These are phyloP conservation scores for Globisporangium okanoganense DNA, from an alignment of 352 stramenopile species.

Conservation along the genomic window DNA sequence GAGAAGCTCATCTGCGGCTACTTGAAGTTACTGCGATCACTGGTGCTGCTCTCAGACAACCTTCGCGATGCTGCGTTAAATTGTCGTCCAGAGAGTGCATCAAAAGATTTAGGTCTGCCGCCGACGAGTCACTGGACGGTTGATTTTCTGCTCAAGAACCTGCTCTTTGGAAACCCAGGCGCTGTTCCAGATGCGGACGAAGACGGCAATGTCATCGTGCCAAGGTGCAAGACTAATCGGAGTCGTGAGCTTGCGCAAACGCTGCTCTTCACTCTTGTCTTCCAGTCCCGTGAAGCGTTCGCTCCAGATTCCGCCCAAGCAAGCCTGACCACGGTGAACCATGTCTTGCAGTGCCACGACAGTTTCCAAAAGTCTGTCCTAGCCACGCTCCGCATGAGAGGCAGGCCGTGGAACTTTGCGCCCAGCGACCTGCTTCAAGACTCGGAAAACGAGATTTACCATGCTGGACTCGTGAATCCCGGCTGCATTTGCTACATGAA, in stretches of 20 bases:
- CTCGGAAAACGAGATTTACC: conserved; percentile 14
- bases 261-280: conserved; percentile 7
- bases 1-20: conserved; percentile 4
- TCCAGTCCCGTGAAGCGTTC: background rate
- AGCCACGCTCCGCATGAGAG: conserved; percentile 23
- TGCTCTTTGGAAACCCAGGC: conserved; percentile 10
- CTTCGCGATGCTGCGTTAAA: background rate
- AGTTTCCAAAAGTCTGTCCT: conserved; percentile 27
- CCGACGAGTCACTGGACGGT: conserved; percentile 7
- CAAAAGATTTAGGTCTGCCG: background rate
- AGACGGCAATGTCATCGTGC: background rate
- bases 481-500: conserved; percentile 99
- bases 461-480: conserved; percentile 94
- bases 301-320: background rate
- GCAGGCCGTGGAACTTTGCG: conserved; percentile 58
- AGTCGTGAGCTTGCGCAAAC: conserved; percentile 10
- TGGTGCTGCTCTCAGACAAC: conserved; percentile 8
- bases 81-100: background rate
- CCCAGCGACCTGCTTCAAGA: conserved; percentile 45
- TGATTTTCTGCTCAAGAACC: conserved; percentile 15
- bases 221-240: conserved; percentile 7
- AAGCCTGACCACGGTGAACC: background rate
- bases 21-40: conserved; percentile 3
- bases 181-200: background rate
- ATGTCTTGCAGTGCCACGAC: conserved; percentile 2